Evolutionary conservation across 192 early-diverging fungal genomes (phyloP).

Genomic region (Kappamyces sp.): DNA sequence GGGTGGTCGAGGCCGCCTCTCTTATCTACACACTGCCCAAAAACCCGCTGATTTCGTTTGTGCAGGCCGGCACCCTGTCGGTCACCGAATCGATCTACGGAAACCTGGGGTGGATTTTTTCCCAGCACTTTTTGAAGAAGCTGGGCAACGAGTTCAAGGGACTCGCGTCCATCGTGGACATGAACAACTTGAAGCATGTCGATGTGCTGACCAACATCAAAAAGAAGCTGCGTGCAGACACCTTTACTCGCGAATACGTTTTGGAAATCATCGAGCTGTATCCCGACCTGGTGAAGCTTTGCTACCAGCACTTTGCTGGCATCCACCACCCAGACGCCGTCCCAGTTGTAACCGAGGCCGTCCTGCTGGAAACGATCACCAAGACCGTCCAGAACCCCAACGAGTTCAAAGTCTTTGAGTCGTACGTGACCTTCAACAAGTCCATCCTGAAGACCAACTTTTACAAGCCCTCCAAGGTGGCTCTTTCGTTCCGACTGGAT

Average conservation of each 20-base stretch:
- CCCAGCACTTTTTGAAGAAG: constrained; percentile 98
- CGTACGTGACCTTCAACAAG: constrained; percentile 93
- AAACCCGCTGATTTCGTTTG: constrained; percentile 89
- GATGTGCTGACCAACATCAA: constrained; percentile 96
- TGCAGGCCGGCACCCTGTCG: constrained; percentile 81
- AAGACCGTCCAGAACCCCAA: constrained; percentile 85
- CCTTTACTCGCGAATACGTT: constrained; percentile 97
- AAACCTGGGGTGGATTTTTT: constrained; percentile 95
- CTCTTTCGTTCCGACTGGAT: constrained; percentile 95
- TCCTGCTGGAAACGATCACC: constrained; percentile 85
- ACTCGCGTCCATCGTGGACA: constrained; percentile 77
- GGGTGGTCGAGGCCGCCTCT: constrained; percentile 95
- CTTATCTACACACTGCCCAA: constrained; percentile 94
- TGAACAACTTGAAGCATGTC: constrained; percentile 71
- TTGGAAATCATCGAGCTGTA: constrained; percentile 93
- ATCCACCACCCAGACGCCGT: constrained; percentile 79
- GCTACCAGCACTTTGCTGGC: constrained; percentile 93
- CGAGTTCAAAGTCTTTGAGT: constrained; percentile 90
- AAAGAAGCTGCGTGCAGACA: constrained; percentile 93
- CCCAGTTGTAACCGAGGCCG: constrained; percentile 67
- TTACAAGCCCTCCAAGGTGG: constrained; percentile 99
- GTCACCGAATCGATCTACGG: constrained; percentile 97
- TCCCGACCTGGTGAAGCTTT: constrained; percentile 84
- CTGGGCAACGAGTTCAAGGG: constrained; percentile 89
- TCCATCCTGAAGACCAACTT: constrained; percentile 99